These are phyloP conservation scores for Dalbergia oliveri DNA, from an alignment of 306 rosid genomes.

Conservation along the genomic window DNA sequence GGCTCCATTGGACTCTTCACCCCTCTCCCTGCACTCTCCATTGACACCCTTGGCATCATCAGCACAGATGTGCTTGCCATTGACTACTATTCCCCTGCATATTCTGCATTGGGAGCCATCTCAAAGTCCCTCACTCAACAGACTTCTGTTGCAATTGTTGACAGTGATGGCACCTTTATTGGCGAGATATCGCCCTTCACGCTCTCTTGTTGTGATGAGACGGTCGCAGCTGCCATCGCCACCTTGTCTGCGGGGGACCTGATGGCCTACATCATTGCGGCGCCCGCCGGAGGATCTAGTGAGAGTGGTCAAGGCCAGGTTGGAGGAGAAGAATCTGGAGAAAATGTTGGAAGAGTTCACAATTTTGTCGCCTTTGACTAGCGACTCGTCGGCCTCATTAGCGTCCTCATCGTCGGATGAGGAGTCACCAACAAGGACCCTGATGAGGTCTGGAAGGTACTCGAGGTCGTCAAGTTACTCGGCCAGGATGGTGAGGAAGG, in stretches of 20 bases:
- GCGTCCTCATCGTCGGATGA: conserved; percentile 83
- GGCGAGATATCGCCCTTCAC: conserved; percentile 95
- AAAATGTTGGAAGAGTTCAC: conserved; percentile 69
- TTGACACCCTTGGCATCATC: conserved; percentile 75
- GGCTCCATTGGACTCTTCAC: conserved; percentile 83
- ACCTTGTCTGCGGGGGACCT: conserved; percentile 83
- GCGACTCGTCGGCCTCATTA: conserved; percentile 5
- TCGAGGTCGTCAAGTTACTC: conserved; percentile 80
- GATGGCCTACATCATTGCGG: conserved; percentile 95
- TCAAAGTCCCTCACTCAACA: conserved; percentile 67
- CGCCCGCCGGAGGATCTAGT: conserved; percentile 84
- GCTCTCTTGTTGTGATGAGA: conserved; percentile 84
- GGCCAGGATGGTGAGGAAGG: conserved; percentile 80
- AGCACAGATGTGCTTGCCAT: conserved; percentile 61
- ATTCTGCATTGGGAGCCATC: conserved; percentile 69
- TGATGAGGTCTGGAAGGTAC: conserved; percentile 59
- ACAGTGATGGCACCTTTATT: conserved; percentile 66
- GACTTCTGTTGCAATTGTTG: conserved; percentile 88
- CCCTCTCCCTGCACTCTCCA: conserved; percentile 72
- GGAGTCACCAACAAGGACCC: conserved; percentile 60
- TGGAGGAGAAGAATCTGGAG: conserved; percentile 73
- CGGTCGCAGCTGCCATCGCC: conserved; percentile 76
- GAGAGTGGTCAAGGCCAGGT: conserved; percentile 67
- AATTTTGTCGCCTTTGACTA: conserved; percentile 42
- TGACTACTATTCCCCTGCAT: conserved; percentile 85